Evolutionary conservation across 495 filamentous ascomycete genomes (phyloP), one percentile per base, ranked within the genome.

Genomic region (Venustampulla echinocandica): DNA sequence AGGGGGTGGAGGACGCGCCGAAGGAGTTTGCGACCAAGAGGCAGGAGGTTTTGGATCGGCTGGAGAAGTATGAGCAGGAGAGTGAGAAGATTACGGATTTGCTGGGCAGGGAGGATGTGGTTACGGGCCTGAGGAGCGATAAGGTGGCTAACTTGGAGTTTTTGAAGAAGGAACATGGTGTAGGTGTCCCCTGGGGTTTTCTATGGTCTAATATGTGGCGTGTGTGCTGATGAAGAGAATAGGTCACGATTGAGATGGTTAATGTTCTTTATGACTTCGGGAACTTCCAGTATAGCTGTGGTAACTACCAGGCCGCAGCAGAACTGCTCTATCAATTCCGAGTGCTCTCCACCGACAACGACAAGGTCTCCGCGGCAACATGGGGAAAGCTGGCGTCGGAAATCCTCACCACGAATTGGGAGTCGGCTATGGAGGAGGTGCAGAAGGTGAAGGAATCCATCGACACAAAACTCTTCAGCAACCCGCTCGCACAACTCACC

Each of bases 71-170:
- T 61, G 80, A 88, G 65, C 79, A 94, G 58, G 80, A 88, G 71
- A 92, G 84, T 47, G 73, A 70, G 66, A 87, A 86, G 71, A 88
- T 98, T 52, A 79, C 79, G 44, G 85, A 85, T 58, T 69, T 97
- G 30, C 69, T 98, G 44, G 80, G 81, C 53, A 78, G 89, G 55
- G 84, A 90, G 55, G 86, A 87, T 46, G 92, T 98, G 7, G 79
- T 95, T 30, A 79, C 76, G 41, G 87, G 87, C 63, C 72, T 98
- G 54, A 75, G 92, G 30, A 89, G 83, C 64, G 92, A 98, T 74
- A 98, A 98, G 74, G 84, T 85, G 56, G 87, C 88, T 62, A 98
- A 98, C 71, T 80, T 98, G 77, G 83, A 86, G 61, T 98, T 84
- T 65, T 71, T 98, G 49, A 92, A 95, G 73, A 87, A 95, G 63